Base-by-base conservation (phyloP, 2,329 filamentous ascomycete species). In the Tolypocladium guangdongense region DNA sequence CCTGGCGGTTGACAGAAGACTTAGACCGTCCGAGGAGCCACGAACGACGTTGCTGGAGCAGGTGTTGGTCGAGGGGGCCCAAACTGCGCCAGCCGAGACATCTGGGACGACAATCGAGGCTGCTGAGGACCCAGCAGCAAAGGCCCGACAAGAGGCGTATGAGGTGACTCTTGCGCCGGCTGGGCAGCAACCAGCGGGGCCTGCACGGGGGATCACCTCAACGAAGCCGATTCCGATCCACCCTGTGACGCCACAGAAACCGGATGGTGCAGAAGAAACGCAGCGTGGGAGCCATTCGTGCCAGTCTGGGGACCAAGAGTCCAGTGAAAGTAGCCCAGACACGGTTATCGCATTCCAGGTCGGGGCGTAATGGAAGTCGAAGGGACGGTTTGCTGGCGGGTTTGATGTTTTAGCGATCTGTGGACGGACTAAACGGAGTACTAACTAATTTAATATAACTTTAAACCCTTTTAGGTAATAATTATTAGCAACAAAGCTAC, bases 1-100 rank as follows among this genome's bases (percentile, higher is more conserved):
- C 10, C 33, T 75, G 16, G 63, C 60, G 27, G 55, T 58, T 8
- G 73, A 77, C 52, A 59, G 60, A 38, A 66, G 72, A 18, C 66
- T 78, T n/a, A 62, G 60, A 27, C 56, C 58, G 18, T 33, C 61
- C 0, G 55, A 60, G 5, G 56, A 61, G 24, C 59, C 66, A 3
- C 58, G 55, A 10, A 64, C 61, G 1, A 64, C 58, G 1, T 64
- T 68, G 7, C 56, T 71, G 27, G 66, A 70, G 49, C 63, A 66
- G n/a, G 66, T 71, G 1, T 63, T 69, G 20, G 59, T 62, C 0
- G 59, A 58, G n/a, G 57, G 55, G 11, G 58, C 53, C 1, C 50
- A 56, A 3, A 52, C 46, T 24, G 58, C 59, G 18, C 57, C 54
- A n/a, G 59, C 60, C 12, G 63, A 63, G 24, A 57, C 30, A 14